A percentile compares a stretch with the other conserved stretches of the same genome.
phyloP scores from a whole-genome alignment of 2,329 filamentous ascomycete genomes.

The Fusarium sacchari region DNA sequence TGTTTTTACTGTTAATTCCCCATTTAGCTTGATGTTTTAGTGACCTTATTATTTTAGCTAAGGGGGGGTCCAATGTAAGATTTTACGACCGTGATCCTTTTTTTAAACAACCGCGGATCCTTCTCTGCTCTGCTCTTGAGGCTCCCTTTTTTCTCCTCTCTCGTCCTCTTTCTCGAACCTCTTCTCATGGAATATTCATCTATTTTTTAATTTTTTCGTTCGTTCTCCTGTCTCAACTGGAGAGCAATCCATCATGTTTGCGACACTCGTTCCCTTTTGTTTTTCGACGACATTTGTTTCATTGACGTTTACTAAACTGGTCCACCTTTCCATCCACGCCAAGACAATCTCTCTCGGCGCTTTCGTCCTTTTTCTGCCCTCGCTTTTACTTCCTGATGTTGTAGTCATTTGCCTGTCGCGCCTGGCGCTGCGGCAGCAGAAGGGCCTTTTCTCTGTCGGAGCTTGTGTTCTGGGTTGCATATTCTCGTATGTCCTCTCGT shows the following conservation, averaged over 20 bases:
- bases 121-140: background rate
- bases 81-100: background rate
- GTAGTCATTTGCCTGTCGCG: slow-evolving; percentile 41
- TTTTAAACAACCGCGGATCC: background rate
- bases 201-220: background rate
- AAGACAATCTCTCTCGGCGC: slow-evolving; percentile 38
- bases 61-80: background rate
- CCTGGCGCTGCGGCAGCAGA: slow-evolving; percentile 43
- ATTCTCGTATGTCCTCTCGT: slow-evolving; percentile 38
- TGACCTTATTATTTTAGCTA: background rate
- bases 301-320: slow-evolving; percentile 43
- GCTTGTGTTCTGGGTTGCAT: slow-evolving; percentile 38
- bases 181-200: background rate
- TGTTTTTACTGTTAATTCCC: slow-evolving; percentile 26
- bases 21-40: background rate
- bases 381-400: slow-evolving; percentile 44
- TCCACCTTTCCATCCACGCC: slow-evolving; percentile 45
- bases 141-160: background rate
- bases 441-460: slow-evolving; percentile 38
- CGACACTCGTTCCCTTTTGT: slow-evolving; percentile 42
- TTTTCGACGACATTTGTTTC: slow-evolving; percentile 46
- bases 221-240: background rate
- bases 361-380: slow-evolving; percentile 45
- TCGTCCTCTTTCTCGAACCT: background rate
- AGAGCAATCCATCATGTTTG: slow-evolving; percentile 28